Evolutionary conservation across 2,329 filamentous ascomycete genomes (phyloP).

Genomic region (Trichophyton mentagrophytes): DNA sequence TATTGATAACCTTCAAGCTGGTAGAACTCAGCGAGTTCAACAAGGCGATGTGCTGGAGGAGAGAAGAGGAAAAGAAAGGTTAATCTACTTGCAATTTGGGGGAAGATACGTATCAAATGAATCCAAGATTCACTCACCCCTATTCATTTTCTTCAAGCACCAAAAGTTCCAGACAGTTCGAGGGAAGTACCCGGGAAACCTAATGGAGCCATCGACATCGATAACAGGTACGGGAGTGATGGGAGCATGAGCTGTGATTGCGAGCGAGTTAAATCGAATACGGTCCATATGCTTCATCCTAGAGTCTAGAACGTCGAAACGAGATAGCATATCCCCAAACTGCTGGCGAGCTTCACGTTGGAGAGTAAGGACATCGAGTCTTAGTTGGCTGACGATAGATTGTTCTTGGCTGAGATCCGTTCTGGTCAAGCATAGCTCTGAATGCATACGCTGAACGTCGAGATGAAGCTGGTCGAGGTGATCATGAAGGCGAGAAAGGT

Average conservation of each 20-base stretch:
- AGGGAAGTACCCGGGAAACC: conserved; percentile 28
- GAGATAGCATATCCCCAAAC: conserved; percentile 13
- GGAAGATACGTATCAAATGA: neutral
- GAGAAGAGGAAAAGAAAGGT: conserved; percentile 8
- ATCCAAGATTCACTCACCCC: conserved; percentile 21
- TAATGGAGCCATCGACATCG: conserved; percentile 23
- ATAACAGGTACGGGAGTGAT: conserved; percentile 27
- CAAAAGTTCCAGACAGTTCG: conserved; percentile 31
- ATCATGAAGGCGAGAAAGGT: neutral
- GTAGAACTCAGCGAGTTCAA: conserved; percentile 30
- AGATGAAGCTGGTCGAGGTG: conserved; percentile 24
- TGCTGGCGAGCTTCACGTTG: conserved; percentile 24
- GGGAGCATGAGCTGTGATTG: conserved; percentile 26
- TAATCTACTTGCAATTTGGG: conserved; percentile 1
- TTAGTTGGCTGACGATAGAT: conserved; percentile 25
- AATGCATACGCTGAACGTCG: conserved; percentile 24
- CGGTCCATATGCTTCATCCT: conserved; percentile 14
- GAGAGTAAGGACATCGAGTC: conserved; percentile 25
- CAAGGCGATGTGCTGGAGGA: conserved; percentile 26
- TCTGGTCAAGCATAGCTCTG: conserved; percentile 24
- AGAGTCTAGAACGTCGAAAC: conserved; percentile 22
- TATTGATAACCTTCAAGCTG: conserved; percentile 28
- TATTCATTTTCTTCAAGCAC: conserved; percentile 30
- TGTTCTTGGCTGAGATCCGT: conserved; percentile 28
- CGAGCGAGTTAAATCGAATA: conserved; percentile 20